Conservation (phyloP, 2,329 filamentous ascomycete species). For the Microcyclosporella mali region DNA sequence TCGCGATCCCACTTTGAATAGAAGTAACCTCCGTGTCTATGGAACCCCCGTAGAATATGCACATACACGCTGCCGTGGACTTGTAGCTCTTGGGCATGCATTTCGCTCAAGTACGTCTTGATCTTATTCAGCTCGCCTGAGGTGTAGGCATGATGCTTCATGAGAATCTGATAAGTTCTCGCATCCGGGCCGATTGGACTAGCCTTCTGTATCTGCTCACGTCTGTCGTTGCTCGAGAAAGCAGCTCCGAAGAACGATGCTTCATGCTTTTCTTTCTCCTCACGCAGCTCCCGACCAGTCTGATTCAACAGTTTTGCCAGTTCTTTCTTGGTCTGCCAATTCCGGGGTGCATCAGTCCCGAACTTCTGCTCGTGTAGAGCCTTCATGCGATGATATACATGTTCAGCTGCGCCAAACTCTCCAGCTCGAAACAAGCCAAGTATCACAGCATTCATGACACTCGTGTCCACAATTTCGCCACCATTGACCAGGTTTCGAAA, state of each 20-base stretch:
- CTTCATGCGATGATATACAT: conserved; percentile 83
- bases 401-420: conserved; percentile 69
- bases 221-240: conserved; percentile 17
- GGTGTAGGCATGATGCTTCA: conserved; percentile 64
- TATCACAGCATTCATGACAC: conserved; percentile 81
- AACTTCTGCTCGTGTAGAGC: conserved; percentile 43
- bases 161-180: conserved; percentile 71
- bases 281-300: conserved; percentile 37
- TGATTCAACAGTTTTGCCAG: conserved; percentile 45
- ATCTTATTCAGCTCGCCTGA: conserved; percentile 68
- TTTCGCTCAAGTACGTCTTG: conserved; percentile 68
- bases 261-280: conserved; percentile 45
- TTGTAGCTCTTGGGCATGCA: conserved; percentile 62
- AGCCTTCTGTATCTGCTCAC: conserved; percentile 55
- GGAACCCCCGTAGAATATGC: conserved; percentile 76
- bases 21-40: conserved; percentile 59
- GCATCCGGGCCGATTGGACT: conserved; percentile 67
- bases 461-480: conserved; percentile 81
- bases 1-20: conserved; percentile 65
- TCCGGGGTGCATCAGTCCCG: conserved; percentile 26
- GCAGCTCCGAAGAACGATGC: conserved; percentile 38
- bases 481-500: conserved; percentile 79
- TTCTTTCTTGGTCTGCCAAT: conserved; percentile 38
- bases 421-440: conserved; percentile 68
- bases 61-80: conserved; percentile 73